Evolutionary conservation across 2,329 filamentous ascomycete genomes (phyloP), one percentile per base, ranked within the genome.

Genomic region (Ophioceras dolichostomum): DNA sequence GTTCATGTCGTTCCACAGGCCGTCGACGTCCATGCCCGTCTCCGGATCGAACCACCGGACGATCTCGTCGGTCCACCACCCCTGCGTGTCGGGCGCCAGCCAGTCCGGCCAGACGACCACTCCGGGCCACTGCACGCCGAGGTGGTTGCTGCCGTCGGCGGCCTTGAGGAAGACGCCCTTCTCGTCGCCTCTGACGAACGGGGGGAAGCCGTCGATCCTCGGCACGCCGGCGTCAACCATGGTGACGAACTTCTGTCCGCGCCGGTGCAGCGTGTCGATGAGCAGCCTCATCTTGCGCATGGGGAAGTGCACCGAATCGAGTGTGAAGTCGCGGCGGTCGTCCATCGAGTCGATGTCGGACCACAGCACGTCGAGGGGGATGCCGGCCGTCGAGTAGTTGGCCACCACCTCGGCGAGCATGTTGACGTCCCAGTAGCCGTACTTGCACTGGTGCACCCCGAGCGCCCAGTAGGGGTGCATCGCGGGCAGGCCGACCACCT

Each of bases 381-480:
- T 84, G 13, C 64, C 59, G 29, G 73, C 71, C 34, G 65, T 62
- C 26, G 67, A 70, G 56, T 83, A 84, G 53, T 74, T 77, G 41
- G 73, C 70, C 5, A 84, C 68, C 1, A 84, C 78, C 35, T 76
- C 70, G 43, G 79, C 68, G 3, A 85, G 51, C 20, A 74, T 66
- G 1, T 73, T 70, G 75, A 80, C 86, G 48, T 83, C 85, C 28
- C 68, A 61, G 53, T 91, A 91, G 1, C 84, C 85, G 77, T 84
- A 91, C 41, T 83, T 70, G 48, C 83, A 89, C 53, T 93, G 84
- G 45, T 93, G 85, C 52, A 71, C 89, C 1, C 86, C 86, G 42
- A 93, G 75, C 0, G 79, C 76, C 67, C 76, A 89, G 59, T 91
- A 91, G 46, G 83, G 78, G 51, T 88, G 80, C 74, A 89, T 78